phyloP scores from a whole-genome alignment of 495 filamentous ascomycete species.

The Immersiella caudata region DNA sequence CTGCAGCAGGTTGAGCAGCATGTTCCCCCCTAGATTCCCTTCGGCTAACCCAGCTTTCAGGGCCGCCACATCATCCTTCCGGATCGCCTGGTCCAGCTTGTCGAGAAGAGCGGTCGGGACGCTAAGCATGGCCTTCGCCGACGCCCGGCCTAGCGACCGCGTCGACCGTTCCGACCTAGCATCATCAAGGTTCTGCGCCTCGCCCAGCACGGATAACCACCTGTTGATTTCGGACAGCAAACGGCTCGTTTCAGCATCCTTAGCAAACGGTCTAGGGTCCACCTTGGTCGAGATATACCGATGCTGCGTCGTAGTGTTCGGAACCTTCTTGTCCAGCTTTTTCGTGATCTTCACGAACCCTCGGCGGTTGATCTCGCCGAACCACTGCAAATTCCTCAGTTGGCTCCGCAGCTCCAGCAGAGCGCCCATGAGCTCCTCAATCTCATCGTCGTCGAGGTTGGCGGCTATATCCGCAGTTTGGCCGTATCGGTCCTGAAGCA shows the following conservation, averaged over 20 bases:
- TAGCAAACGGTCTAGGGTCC: slow-evolving; percentile 80
- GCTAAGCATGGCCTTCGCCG: slow-evolving; percentile 70
- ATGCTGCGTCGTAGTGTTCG: slow-evolving; percentile 70
- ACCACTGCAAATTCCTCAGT: slow-evolving; percentile 92
- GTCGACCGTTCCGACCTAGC: slow-evolving; percentile 69
- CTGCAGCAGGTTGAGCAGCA: slow-evolving; percentile 81
- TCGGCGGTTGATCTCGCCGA: slow-evolving; percentile 91
- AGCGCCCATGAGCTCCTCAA: slow-evolving; percentile 84
- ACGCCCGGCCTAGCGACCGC: slow-evolving; percentile 69
- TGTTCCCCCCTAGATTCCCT: slow-evolving; percentile 55
- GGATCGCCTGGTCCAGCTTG: slow-evolving; percentile 74
- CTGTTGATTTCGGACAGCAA: slow-evolving; percentile 81
- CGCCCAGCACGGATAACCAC: slow-evolving; percentile 82
- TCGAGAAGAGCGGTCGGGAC: slow-evolving; percentile 67
- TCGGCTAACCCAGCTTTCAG: slow-evolving; percentile 63
- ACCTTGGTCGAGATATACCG: slow-evolving; percentile 87
- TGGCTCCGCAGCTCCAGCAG: slow-evolving; percentile 85
- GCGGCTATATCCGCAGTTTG: slow-evolving; percentile 50
- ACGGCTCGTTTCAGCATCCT: slow-evolving; percentile 64
- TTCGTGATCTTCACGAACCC: slow-evolving; percentile 98
- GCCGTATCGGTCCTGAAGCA: slow-evolving; percentile 85
- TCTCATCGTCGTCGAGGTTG: slow-evolving; percentile 69
- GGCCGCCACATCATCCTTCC: slow-evolving; percentile 67
- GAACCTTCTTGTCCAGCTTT: slow-evolving; percentile 92
- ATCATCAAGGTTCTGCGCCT: slow-evolving; percentile 71